Percentiles rank a stretch among this genome's conserved stretches.
These are phyloP conservation scores for Pleurotus sapidus DNA, from an alignment of 768 basidiomycete genomes.

Conservation along the genomic window DNA sequence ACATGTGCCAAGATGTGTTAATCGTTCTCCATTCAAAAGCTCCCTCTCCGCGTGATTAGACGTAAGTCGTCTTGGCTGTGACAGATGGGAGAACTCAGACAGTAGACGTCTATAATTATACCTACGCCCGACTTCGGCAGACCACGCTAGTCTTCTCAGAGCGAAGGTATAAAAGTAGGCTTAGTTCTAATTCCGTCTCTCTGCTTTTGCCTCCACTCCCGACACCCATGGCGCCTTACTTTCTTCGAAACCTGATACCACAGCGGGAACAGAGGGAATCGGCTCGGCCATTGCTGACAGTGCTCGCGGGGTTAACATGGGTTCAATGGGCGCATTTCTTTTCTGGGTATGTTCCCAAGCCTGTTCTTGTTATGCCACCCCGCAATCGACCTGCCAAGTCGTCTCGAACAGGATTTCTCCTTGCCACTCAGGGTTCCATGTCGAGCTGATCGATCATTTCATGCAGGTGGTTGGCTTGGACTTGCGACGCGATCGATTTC, in stretches of 20 bases:
- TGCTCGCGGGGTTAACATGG: conserved; percentile 41
- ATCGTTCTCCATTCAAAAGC: neutral
- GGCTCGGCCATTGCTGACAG: conserved; percentile 39
- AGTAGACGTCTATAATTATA: neutral
- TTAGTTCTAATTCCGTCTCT: neutral
- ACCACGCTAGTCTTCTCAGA: neutral
- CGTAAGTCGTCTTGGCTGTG: too few relatives aligned
- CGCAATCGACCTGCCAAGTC: conserved; percentile 9
- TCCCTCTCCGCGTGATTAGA: conserved; percentile 2
- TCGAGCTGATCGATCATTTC: neutral
- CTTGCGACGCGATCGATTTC: conserved; percentile 84
- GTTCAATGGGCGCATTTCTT: conserved; percentile 59
- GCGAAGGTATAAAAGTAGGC: conserved; percentile 3
- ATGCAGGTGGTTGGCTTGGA: conserved; percentile 80
- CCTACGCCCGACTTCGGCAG: neutral
- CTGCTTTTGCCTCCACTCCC: neutral
- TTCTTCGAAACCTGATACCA: conserved; percentile 47
- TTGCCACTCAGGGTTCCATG: neutral
- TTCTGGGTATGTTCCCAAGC: conserved; percentile 45
- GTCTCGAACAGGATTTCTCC: neutral
- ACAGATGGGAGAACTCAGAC: too few relatives aligned
- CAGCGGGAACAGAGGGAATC: conserved; percentile 36
- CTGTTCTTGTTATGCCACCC: neutral
- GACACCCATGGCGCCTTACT: conserved; percentile 45
- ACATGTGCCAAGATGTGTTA: neutral